Evolutionary conservation across 2,329 filamentous ascomycete genomes (phyloP), one percentile per base, ranked within the genome.

Genomic region (Acephala macrosclerotiorum): DNA sequence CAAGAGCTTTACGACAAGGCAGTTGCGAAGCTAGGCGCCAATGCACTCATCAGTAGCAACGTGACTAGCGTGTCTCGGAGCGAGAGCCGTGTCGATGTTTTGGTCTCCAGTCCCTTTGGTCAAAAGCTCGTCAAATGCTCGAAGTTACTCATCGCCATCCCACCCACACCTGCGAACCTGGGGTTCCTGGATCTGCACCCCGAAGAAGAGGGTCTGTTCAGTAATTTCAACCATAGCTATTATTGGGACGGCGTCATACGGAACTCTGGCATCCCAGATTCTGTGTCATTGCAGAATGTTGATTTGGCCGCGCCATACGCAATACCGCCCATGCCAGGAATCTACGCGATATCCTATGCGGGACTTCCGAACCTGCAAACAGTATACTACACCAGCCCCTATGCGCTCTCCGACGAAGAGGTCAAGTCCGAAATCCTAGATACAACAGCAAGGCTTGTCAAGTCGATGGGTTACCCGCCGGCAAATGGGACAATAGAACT

Each of bases 111-210:
- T 6, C 72, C 77, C 1, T 58, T 66, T 1, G 78, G 78, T 1
- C 61, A n/a, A 0, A 75, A 75, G 58, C 66, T 75, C 29, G 73
- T 83, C 55, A 61, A 72, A 57, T 80, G 79, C 0, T 78, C 77
- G 40, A 78, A 80, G 60, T 70, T 83, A 1, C 66, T 84, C 8
- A 73, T 80, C 14, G 71, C 80, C 18, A 75, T 79, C 9, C 81
- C 80, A 0, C 80, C 78, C 1, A 72, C 71, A 22, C 45, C 77
- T 4, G 68, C 75, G 0, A 75, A 74, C 51, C 71, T 83, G 5
- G 8, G 59, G 0, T 67, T 67, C 0, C 79, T 81, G 56, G 78
- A 78, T 57, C 72, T 82, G 2, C 69, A 70, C 35, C 2, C 59
- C 0, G 49, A 69, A 0, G 82, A 84, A 63, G 55, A 20, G 0